Percentiles rank a stretch among this genome's conserved stretches.
Evolutionary conservation across 2,329 filamentous ascomycete genomes (phyloP).

Genomic region (Fusarium nisikadoi): DNA sequence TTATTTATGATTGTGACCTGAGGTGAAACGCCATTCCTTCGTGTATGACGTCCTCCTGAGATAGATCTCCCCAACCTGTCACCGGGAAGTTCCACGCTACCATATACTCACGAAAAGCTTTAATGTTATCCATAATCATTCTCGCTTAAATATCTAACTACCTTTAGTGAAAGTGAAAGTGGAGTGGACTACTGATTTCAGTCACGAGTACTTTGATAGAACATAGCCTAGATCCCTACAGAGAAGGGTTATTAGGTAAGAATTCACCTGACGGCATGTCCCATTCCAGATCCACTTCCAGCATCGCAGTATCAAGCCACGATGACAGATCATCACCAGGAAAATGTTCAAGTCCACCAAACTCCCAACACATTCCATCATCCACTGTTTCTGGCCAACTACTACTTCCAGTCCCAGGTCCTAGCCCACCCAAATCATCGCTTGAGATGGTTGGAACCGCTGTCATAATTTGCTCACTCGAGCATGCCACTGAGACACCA

Average conservation of each 20-base stretch:
- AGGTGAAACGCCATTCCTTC: too few species aligned
- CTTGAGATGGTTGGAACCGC: accelerated
- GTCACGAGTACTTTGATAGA: too few species aligned
- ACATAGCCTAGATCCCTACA: neutral
- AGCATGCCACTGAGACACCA: accelerated
- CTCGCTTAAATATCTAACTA: neutral
- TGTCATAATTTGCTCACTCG: accelerated
- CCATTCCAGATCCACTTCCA: neutral
- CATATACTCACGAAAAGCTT: too few species aligned
- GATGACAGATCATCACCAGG: neutral
- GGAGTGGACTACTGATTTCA: too few species aligned
- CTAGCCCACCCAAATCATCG: neutral
- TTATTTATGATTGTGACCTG: too few species aligned
- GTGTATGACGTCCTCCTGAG: too few species aligned
- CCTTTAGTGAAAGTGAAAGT: too few species aligned
- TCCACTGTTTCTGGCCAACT: neutral
- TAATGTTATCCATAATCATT: too few species aligned
- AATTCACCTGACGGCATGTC: neutral
- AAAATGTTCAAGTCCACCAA: neutral
- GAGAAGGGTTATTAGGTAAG: neutral
- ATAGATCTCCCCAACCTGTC: too few species aligned
- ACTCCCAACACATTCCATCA: neutral
- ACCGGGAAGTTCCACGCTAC: too few species aligned
- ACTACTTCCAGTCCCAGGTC: accelerated
- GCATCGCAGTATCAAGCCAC: neutral